Percentiles rank a stretch among this genome's conserved stretches.
Evolutionary conservation across 331 rosid genomes (phyloP).

Genomic region (Telfairia occidentalis): DNA sequence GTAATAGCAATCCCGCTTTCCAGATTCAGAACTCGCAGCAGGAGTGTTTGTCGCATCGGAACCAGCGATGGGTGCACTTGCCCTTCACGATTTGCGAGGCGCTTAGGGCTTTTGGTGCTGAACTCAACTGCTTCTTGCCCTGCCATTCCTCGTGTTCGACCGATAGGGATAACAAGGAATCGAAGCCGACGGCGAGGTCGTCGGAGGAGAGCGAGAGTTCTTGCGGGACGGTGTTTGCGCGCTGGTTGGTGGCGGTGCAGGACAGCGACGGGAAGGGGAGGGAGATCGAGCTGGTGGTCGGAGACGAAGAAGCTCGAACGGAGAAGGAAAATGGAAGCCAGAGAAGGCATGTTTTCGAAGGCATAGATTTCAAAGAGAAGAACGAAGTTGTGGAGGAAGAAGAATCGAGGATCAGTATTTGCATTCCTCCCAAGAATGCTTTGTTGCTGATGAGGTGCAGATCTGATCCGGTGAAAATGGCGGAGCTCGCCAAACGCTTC

Average conservation of each 20-base stretch:
- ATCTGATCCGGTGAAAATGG: slow-evolving; percentile 98
- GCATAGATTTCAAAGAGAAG: slow-evolving; percentile 43
- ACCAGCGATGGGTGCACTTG: slow-evolving; percentile 79
- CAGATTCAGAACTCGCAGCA: slow-evolving; percentile 41
- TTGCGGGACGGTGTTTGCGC: slow-evolving; percentile 63
- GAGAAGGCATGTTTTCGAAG: slow-evolving; percentile 68
- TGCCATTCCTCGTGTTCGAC: slow-evolving; percentile 56
- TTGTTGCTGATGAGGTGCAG: slow-evolving; percentile 89
- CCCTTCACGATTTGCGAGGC: slow-evolving; percentile 88
- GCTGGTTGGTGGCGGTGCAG: slow-evolving; percentile 78
- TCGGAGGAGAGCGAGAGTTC: slow-evolving; percentile 39
- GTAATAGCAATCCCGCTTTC: not conserved
- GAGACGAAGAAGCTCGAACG: slow-evolving; percentile 21
- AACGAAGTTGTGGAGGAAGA: slow-evolving; percentile 26
- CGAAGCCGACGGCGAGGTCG: slow-evolving; percentile 19
- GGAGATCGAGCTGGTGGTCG: slow-evolving; percentile 57
- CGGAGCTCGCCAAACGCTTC: slow-evolving; percentile 65
- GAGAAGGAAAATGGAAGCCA: slow-evolving; percentile 32
- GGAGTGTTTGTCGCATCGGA: slow-evolving; percentile 51
- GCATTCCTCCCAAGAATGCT: slow-evolving; percentile 90
- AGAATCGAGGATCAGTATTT: slow-evolving; percentile 43
- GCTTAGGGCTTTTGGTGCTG: slow-evolving; percentile 49
- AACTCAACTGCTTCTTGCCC: slow-evolving; percentile 66
- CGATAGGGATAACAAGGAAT: slow-evolving; percentile 32
- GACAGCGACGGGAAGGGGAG: slow-evolving; percentile 58